A percentile compares a stretch with the other conserved stretches of the same genome.
Conservation (phyloP, 2,329 filamentous ascomycete genomes). For the Dichotomopilus funicola region DNA sequence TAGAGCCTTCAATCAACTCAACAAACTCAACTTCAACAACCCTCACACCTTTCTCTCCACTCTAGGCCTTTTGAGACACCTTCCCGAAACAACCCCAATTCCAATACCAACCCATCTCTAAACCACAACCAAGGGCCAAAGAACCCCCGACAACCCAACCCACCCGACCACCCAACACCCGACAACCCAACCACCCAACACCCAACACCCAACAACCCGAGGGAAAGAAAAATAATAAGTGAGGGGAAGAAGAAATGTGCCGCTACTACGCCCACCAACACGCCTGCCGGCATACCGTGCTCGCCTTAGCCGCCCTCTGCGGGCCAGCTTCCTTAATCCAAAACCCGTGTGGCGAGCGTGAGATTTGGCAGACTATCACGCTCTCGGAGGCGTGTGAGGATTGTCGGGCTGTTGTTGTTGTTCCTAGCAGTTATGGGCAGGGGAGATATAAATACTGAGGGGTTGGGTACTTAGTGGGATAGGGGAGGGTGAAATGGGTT, state of each 20-base stretch:
- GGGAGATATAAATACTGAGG: neutral
- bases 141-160: neutral
- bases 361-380: conserved; percentile 33
- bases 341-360: conserved; percentile 29
- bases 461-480: neutral
- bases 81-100: too few species aligned
- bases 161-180: neutral
- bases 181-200: neutral
- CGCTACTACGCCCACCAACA: conserved; percentile 35
- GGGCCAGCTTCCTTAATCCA: conserved; percentile 31
- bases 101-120: too few species aligned
- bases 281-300: conserved; percentile 28
- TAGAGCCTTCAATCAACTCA: too few species aligned
- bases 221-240: neutral
- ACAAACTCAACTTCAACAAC: too few species aligned
- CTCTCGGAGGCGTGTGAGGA: conserved; percentile 33
- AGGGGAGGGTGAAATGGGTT: too few species aligned
- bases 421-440: neutral
- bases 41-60: too few species aligned
- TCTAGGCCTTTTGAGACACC: too few species aligned
- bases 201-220: neutral
- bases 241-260: conserved; percentile 27
- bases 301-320: conserved; percentile 33
- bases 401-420: conserved; percentile 18
- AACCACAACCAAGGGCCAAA: neutral